Evolutionary conservation across 2,329 filamentous ascomycete species (phyloP).

Genomic region (Fusarium denticulatum): DNA sequence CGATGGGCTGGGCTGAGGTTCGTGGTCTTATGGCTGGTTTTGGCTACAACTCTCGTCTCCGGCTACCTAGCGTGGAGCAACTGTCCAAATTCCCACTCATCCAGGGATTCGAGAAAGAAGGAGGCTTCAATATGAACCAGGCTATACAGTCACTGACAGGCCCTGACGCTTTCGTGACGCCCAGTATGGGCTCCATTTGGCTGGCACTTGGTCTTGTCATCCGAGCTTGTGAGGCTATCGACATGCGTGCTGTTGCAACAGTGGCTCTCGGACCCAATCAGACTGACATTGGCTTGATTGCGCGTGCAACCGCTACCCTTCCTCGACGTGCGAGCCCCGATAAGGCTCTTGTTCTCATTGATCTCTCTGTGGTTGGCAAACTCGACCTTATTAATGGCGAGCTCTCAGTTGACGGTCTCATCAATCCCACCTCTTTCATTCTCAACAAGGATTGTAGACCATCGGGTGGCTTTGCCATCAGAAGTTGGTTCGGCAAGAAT

Average conservation of each 20-base stretch:
- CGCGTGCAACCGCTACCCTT: background rate
- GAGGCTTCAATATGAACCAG: background rate
- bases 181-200: background rate
- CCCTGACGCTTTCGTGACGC: accelerated
- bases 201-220: background rate
- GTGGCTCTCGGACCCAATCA: accelerated
- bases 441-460: background rate
- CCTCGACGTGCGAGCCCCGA: background rate
- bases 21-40: background rate
- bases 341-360: background rate
- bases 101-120: accelerated
- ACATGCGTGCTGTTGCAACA: background rate
- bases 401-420: background rate
- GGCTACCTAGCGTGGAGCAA: background rate
- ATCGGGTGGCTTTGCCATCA: accelerated
- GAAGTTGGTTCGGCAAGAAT: background rate
- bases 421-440: background rate
- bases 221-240: background rate
- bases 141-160: accelerated
- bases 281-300: background rate
- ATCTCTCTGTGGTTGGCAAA: background rate
- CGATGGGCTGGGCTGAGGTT: background rate
- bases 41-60: background rate
- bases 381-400: background rate
- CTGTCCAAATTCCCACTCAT: background rate